Conservation (phyloP, 768 basidiomycete genomes). For the Auricularia cornea region DNA sequence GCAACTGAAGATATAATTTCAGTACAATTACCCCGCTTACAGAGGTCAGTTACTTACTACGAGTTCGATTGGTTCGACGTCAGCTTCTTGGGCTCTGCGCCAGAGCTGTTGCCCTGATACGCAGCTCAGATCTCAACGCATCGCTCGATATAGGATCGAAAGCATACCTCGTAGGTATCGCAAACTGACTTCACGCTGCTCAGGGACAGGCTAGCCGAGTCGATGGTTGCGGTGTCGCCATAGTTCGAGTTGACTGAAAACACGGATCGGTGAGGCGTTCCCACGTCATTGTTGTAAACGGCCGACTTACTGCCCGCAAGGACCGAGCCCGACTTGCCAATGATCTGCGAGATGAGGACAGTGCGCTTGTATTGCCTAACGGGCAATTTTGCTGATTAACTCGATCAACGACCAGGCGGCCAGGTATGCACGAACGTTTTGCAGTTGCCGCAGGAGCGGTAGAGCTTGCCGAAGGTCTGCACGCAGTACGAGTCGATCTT, state of each 20-base stretch:
- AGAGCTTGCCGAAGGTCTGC: slow-evolving; percentile 4
- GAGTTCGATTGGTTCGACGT: background rate
- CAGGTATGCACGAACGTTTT: background rate
- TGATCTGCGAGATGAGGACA: background rate
- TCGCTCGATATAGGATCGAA: background rate
- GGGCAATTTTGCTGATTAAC: background rate
- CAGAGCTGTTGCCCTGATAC: slow-evolving; percentile 4
- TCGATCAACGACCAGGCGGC: background rate
- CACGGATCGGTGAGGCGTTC: background rate
- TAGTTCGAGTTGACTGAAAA: background rate
- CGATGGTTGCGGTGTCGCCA: background rate
- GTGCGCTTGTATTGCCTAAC: slow-evolving; percentile 4
- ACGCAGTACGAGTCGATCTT: slow-evolving; percentile 4
- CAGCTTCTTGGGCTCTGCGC: slow-evolving; percentile 3
- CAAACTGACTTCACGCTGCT: background rate
- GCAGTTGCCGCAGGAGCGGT: slow-evolving; percentile 10
- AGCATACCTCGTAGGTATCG: background rate
- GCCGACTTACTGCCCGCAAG: background rate
- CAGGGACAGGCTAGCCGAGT: background rate
- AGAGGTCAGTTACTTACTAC: background rate
- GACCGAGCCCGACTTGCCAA: background rate
- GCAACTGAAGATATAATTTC: too few species aligned
- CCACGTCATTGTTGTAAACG: background rate
- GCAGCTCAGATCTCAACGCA: background rate
- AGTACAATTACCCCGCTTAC: too few species aligned